Evolutionary conservation across 75 land plant species (phyloP).

Genomic region (Sequoiadendron giganteum): DNA sequence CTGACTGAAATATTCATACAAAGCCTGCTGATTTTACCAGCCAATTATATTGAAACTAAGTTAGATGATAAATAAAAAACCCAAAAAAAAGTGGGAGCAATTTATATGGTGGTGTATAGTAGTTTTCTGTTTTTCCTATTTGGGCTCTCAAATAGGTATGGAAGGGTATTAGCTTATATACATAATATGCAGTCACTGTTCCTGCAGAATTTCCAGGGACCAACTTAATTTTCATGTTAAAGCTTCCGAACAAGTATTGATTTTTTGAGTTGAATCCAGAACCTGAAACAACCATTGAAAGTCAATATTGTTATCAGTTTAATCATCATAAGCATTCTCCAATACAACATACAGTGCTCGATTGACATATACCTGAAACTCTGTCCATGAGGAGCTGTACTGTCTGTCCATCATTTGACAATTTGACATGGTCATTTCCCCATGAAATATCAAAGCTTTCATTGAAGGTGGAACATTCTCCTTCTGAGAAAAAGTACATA

Average conservation of each 20-base stretch:
- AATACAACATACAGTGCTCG: too few relatives aligned
- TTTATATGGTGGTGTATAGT: background rate
- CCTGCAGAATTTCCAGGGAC: conserved; percentile 46
- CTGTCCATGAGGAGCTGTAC: too few relatives aligned
- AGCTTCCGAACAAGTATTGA: conserved; percentile 61
- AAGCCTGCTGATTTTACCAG: too few relatives aligned
- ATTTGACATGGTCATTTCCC: too few relatives aligned
- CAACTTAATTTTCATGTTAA: conserved; percentile 72
- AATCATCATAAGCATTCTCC: background rate
- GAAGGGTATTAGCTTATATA: conserved; percentile 45
- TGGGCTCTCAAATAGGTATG: conserved; percentile 41
- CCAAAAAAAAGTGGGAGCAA: background rate
- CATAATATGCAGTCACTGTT: conserved; percentile 43
- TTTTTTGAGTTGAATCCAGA: conserved; percentile 65
- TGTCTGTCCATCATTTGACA: too few relatives aligned
- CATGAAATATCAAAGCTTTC: too few relatives aligned
- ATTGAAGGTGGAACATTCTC: too few relatives aligned
- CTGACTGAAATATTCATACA: background rate
- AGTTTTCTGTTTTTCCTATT: background rate
- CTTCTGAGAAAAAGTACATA: too few relatives aligned
- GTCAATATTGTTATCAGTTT: background rate
- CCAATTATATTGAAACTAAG: too few relatives aligned
- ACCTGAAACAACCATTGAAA: conserved; percentile 31
- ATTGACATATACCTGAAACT: too few relatives aligned
- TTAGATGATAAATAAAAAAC: too few relatives aligned